Base-by-base conservation (phyloP, 2,329 filamentous ascomycete genomes). In the Arthroderma uncinatum region DNA sequence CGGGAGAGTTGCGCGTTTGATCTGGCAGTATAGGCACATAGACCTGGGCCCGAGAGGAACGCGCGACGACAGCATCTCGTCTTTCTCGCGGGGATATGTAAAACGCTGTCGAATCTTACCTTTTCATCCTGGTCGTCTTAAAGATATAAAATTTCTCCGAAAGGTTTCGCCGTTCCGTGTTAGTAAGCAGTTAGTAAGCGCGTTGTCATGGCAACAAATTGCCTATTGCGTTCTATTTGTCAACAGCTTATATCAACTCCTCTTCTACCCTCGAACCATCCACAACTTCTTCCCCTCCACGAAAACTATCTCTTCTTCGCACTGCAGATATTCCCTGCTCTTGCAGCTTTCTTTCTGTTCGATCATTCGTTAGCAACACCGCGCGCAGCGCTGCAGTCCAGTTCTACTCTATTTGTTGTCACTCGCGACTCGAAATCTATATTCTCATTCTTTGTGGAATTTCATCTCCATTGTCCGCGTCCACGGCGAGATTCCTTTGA, bases 21-120 rank as follows among this genome's bases (percentile, higher is more conserved):
- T 62, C 57, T 67, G 68, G 57, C 70, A 71, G 36, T 68, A 60
- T 47, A 70, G 63, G 61, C 70, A 72, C 62, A 68, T 61, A 36
- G 67, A 63, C 30, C 60, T 59, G 8, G 54, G 14, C 34, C 33
- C 12, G 5, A 44, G 7, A 14, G 53, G 16, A 4, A 28, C n/a
- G 19, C 33, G 6, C 37, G n/a, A 12, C 52, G 52, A 54, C 52
- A 40, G 33, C 52, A 54, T 37, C 19, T 37, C 21, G 23, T 16
- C 8, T 23, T 14, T 23, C 14, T n/a, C 23, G 36, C 36, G n/a
- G 10, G 53, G 3, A 19, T n/a, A 21, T 23, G n/a, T 33, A 44
- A 8, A 14, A 9, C 30, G 14, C 28, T 8, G 30, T 54, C 9
- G 4, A 16, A 21, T 54, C n/a, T 16, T 39, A 12, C 23, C 16